phyloP scores from a whole-genome alignment of 169 alveolate genomes.

The Eimeria brunetti region DNA sequence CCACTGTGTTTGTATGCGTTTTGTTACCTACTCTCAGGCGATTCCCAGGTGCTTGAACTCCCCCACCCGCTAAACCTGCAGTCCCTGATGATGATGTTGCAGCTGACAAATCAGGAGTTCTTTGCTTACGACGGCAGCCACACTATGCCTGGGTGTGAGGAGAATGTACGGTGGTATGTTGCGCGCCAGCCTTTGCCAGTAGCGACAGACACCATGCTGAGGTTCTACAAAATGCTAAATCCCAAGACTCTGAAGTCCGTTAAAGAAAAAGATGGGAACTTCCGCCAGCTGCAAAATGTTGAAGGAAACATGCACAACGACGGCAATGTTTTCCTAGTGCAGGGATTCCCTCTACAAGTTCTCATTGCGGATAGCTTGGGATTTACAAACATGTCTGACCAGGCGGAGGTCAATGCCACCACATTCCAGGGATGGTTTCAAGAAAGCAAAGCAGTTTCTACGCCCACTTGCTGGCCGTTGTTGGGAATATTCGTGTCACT shows the following conservation, averaged over 20 bases:
- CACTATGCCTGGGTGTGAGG: constrained; percentile 89
- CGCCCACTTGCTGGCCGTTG: not conserved
- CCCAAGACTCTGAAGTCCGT: constrained; percentile 79
- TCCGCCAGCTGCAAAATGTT: constrained; percentile 87
- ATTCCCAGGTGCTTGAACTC: constrained; percentile 84
- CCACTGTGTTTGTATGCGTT: not conserved
- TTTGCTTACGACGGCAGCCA: constrained; percentile 91
- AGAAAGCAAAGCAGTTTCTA: constrained; percentile 39
- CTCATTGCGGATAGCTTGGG: constrained; percentile 85
- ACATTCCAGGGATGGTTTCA: constrained; percentile 76
- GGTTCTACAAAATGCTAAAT: constrained; percentile 89
- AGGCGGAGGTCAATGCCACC: constrained; percentile 50
- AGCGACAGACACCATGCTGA: constrained; percentile 90
- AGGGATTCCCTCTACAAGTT: constrained; percentile 90
- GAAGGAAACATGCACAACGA: constrained; percentile 85
- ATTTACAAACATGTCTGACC: constrained; percentile 71
- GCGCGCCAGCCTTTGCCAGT: constrained; percentile 91
- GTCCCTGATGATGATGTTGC: constrained; percentile 90
- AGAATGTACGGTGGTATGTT: constrained; percentile 90
- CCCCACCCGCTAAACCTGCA: constrained; percentile 87
- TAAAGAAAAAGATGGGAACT: constrained; percentile 83
- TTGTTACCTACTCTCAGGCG: constrained; percentile 45
- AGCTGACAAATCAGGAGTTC: constrained; percentile 87
- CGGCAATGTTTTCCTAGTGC: constrained; percentile 88
- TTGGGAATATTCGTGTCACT: not conserved